A percentile compares a stretch with the other conserved stretches of the same genome.
Evolutionary conservation across 192 early-diverging fungal genomes (phyloP).

Genomic region (Coemansia sp.): DNA sequence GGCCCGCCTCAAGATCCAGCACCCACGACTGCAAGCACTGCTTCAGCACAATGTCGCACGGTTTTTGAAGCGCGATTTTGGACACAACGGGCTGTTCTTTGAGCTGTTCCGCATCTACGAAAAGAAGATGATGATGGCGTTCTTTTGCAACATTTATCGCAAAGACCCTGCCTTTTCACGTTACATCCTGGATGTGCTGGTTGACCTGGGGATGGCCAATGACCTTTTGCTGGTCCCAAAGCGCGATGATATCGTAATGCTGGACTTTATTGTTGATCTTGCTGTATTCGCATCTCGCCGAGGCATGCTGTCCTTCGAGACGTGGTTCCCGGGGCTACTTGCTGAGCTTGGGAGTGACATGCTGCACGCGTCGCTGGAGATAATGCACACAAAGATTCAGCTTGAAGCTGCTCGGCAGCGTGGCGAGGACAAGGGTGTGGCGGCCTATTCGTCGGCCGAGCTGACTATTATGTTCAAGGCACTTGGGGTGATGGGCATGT

Average conservation of each 20-base stretch:
- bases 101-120: constrained; percentile 55
- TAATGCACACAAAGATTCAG: constrained; percentile 51
- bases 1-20: constrained; percentile 55
- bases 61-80: constrained; percentile 48
- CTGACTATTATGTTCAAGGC: constrained; percentile 51
- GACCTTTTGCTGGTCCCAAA: constrained; percentile 46
- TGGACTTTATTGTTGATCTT: constrained; percentile 56
- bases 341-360: constrained; percentile 48
- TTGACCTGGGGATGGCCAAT: constrained; percentile 47
- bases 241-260: constrained; percentile 55
- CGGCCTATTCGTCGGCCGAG: constrained; percentile 43
- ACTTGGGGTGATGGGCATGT: constrained; percentile 36
- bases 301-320: constrained; percentile 49
- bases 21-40: constrained; percentile 53
- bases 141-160: constrained; percentile 55
- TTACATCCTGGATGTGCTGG: constrained; percentile 38
- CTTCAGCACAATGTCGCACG: constrained; percentile 52
- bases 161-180: constrained; percentile 43
- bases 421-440: constrained; percentile 39
- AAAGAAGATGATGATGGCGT: constrained; percentile 48
- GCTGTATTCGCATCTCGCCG: constrained; percentile 54
- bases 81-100: constrained; percentile 43
- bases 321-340: constrained; percentile 52
- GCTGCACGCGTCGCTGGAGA: constrained; percentile 54
- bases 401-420: constrained; percentile 54